Evolutionary conservation across 768 basidiomycete genomes (phyloP).

Genomic region (Rhizopogon vinicolor): DNA sequence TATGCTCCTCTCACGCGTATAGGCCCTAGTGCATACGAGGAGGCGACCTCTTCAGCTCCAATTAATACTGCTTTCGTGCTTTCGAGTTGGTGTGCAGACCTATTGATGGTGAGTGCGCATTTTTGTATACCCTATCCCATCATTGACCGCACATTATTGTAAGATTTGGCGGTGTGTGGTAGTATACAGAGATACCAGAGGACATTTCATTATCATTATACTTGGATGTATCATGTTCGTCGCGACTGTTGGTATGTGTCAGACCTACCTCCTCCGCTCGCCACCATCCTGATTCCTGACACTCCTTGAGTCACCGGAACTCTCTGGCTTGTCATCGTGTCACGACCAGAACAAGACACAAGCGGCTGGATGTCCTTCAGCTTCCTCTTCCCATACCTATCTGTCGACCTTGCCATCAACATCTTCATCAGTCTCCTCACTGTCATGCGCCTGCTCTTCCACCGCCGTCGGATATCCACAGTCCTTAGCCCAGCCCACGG

Average conservation of each 20-base stretch:
- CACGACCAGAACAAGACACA: conserved; percentile 14
- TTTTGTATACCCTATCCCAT: too few species aligned
- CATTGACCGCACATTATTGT: conserved; percentile 4
- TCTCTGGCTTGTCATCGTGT: conserved; percentile 25
- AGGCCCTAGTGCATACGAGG: conserved; percentile 24
- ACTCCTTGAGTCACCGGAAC: conserved; percentile 20
- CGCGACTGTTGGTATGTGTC: conserved; percentile 19
- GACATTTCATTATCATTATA: conserved; percentile 9
- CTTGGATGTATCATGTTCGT: conserved; percentile 19
- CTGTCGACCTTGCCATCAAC: conserved; percentile 28
- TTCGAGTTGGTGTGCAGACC: conserved; percentile 27
- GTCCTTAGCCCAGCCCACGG: conserved; percentile 24
- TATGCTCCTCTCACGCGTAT: background rate
- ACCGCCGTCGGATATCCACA: conserved; percentile 18
- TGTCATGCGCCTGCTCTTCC: conserved; percentile 26
- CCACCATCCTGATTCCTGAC: background rate
- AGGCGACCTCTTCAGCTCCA: conserved; percentile 19
- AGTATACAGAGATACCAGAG: conserved; percentile 25
- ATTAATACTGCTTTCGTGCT: conserved; percentile 25
- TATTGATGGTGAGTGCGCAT: conserved; percentile 20
- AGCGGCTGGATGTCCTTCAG: conserved; percentile 27
- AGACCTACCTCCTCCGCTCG: background rate
- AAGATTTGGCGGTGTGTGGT: conserved; percentile 28
- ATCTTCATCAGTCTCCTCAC: conserved; percentile 27
- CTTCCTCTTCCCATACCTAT: conserved; percentile 28